Percentiles rank a stretch among this genome's conserved stretches.
These are phyloP conservation scores for Phaeosphaeria sp. DNA, from an alignment of 2,329 filamentous ascomycete species.

Conservation along the genomic window DNA sequence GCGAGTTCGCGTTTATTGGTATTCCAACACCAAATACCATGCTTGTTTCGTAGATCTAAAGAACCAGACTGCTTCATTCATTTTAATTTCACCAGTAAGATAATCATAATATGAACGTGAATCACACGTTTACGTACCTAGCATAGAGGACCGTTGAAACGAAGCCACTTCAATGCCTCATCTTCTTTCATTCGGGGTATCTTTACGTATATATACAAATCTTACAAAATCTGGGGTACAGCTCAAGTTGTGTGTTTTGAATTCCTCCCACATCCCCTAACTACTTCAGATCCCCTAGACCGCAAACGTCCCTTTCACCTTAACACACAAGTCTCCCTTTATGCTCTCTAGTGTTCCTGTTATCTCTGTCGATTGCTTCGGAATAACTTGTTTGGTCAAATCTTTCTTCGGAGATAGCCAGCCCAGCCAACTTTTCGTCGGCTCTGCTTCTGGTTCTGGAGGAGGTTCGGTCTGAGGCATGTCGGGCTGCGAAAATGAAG, in stretches of 20 bases:
- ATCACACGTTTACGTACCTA: too few species aligned
- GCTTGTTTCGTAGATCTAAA: too few species aligned
- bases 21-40: background rate
- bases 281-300: constrained; percentile 4
- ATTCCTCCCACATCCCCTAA: background rate
- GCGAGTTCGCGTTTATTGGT: background rate
- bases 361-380: constrained; percentile 53
- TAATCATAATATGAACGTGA: too few species aligned
- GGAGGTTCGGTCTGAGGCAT: constrained; percentile 31
- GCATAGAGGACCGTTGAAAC: too few species aligned
- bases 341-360: constrained; percentile 61
- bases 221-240: background rate
- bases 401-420: constrained; percentile 46
- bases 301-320: constrained; percentile 53
- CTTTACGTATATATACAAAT: background rate
- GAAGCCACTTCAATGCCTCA: background rate
- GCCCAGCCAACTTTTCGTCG: constrained; percentile 35
- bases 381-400: constrained; percentile 52
- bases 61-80: too few species aligned
- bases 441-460: constrained; percentile 27
- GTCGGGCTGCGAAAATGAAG: constrained; percentile 47
- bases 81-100: too few species aligned
- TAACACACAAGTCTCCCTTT: constrained; percentile 64
- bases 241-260: background rate
- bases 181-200: background rate